A percentile compares a stretch with the other conserved stretches of the same genome.
phyloP scores from a whole-genome alignment of 805 yeast genomes.

The Cyberlindnera americana region DNA sequence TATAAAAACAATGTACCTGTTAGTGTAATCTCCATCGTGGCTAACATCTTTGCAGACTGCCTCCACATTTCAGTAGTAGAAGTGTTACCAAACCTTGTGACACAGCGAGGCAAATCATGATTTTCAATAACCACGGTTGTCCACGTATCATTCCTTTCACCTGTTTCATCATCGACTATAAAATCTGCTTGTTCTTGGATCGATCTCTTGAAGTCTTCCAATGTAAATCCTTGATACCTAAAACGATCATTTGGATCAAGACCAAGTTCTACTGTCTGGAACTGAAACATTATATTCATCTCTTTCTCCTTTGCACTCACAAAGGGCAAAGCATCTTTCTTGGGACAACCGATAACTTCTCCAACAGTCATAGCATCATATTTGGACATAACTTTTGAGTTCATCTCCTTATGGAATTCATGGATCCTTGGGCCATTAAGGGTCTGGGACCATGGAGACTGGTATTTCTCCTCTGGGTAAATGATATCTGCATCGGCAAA shows the following conservation, averaged over 20 bases:
- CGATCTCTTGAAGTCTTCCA: conserved; percentile 41
- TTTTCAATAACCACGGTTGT: conserved; percentile 51
- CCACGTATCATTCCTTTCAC: conserved; percentile 47
- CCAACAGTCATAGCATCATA: conserved; percentile 57
- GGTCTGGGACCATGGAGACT: conserved; percentile 36
- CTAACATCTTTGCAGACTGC: conserved; percentile 45
- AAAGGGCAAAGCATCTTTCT: conserved; percentile 40
- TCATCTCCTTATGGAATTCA: conserved; percentile 54
- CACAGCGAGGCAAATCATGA: conserved; percentile 53
- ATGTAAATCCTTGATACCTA: conserved; percentile 32
- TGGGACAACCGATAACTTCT: conserved; percentile 45
- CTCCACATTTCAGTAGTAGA: conserved; percentile 30
- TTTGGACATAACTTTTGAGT: conserved; percentile 36
- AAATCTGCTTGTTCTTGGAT: conserved; percentile 34
- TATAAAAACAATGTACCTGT: conserved; percentile 54
- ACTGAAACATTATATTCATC: conserved; percentile 39
- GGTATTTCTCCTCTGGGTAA: conserved; percentile 38
- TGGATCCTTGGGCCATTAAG: conserved; percentile 52
- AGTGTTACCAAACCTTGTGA: conserved; percentile 48
- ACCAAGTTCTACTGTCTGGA: conserved; percentile 35
- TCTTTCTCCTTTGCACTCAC: conserved; percentile 36
- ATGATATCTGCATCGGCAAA: conserved; percentile 47
- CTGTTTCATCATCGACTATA: conserved; percentile 32
- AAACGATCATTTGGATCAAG: conserved; percentile 34
- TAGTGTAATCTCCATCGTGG: conserved; percentile 41